Percentiles rank a stretch among this genome's conserved stretches.
phyloP scores from a whole-genome alignment of 2,329 filamentous ascomycete genomes.

The Mollisia scopiformis region DNA sequence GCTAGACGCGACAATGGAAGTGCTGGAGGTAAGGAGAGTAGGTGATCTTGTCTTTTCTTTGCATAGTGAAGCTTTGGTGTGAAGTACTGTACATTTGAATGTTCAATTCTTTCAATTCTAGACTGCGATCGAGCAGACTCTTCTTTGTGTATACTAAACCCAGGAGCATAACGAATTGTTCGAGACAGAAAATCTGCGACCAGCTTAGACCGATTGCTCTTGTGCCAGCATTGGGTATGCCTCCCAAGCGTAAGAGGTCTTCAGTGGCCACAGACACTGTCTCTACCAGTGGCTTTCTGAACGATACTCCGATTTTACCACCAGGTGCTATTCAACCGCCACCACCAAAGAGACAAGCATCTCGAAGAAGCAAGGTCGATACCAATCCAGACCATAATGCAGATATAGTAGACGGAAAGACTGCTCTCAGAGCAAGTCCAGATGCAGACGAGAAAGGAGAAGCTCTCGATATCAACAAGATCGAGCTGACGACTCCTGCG shows the following conservation, averaged over 20 bases:
- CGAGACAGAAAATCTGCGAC: background rate
- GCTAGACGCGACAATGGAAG: slow-evolving; percentile 8
- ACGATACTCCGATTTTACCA: slow-evolving; percentile 18
- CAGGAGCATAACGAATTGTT: background rate
- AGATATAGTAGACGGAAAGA: slow-evolving; percentile 35
- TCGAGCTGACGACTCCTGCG: slow-evolving; percentile 7
- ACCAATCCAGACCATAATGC: slow-evolving; percentile 36
- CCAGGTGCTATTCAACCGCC: slow-evolving; percentile 13
- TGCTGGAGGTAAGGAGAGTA: background rate
- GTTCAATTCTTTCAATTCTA: slow-evolving; percentile 7
- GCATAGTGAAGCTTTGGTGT: background rate
- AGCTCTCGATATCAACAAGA: slow-evolving; percentile 25
- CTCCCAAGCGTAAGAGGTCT: slow-evolving; percentile 35
- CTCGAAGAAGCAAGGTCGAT: slow-evolving; percentile 27
- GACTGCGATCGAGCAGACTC: slow-evolving; percentile 19
- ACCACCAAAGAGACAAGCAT: slow-evolving; percentile 25
- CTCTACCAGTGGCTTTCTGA: background rate
- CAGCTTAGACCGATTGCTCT: background rate
- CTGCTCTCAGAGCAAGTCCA: slow-evolving; percentile 35
- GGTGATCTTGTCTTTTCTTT: background rate
- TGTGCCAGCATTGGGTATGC: slow-evolving; percentile 21
- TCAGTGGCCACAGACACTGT: slow-evolving; percentile 15
- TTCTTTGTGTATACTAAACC: background rate
- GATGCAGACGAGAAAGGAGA: slow-evolving; percentile 36
- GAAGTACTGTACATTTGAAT: slow-evolving; percentile 11